A percentile compares a stretch with the other conserved stretches of the same genome.
Evolutionary conservation across 495 filamentous ascomycete genomes (phyloP).

Genomic region (Aspergillus campestris): DNA sequence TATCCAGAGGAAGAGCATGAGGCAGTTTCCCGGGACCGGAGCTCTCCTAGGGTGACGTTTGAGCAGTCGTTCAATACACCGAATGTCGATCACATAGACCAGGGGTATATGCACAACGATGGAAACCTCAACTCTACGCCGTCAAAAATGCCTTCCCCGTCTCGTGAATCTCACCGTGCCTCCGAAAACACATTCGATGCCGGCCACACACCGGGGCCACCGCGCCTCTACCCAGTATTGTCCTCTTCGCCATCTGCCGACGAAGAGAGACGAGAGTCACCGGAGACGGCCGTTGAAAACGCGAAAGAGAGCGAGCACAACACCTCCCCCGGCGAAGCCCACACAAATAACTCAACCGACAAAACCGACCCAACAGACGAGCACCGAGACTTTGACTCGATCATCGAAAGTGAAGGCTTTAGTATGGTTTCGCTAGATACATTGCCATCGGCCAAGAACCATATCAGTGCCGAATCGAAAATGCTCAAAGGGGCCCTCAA

Average conservation of each 20-base stretch:
- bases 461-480: conserved; percentile 14
- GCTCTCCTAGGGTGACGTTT: conserved; percentile 5
- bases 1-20: conserved; percentile 9
- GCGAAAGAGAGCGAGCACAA: not conserved
- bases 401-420: conserved; percentile 53
- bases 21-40: not conserved
- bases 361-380: conserved; percentile 32
- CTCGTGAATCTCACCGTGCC: conserved; percentile 20
- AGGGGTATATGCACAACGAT: conserved; percentile 19
- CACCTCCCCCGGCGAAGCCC: not conserved
- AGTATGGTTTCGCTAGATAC: conserved; percentile 52
- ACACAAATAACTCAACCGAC: conserved; percentile 2
- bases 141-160: conserved; percentile 34
- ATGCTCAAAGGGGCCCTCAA: conserved; percentile 16
- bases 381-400: conserved; percentile 44
- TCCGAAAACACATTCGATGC: conserved; percentile 24
- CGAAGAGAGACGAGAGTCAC: conserved; percentile 21
- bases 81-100: conserved; percentile 22
- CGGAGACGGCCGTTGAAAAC: not conserved
- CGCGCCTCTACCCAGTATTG: conserved; percentile 33
- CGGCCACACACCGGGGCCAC: conserved; percentile 20
- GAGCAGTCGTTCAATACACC: conserved; percentile 22
- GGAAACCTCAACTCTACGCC: conserved; percentile 31
- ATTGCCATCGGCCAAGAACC: conserved; percentile 37
- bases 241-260: conserved; percentile 35